Conservation (phyloP, 1,139 yeast species). For the Cylindricascospora bacillispora region DNA sequence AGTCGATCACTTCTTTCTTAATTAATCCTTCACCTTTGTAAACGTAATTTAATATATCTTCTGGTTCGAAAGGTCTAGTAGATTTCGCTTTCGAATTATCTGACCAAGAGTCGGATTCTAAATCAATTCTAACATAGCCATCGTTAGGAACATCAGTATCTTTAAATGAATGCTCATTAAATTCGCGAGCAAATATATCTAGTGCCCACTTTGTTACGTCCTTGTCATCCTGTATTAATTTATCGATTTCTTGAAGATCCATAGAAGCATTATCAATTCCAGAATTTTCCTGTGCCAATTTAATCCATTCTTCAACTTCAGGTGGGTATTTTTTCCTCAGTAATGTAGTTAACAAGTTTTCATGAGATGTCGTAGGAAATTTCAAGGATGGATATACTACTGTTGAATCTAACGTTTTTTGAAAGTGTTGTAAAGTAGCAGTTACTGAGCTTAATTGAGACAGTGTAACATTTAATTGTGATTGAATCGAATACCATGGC, state of each 20-base stretch:
- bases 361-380: conserved; percentile 78
- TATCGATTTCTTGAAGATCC: conserved; percentile 16
- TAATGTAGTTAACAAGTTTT: conserved; percentile 68
- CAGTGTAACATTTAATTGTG: conserved; percentile 69
- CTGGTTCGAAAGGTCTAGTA: conserved; percentile 22
- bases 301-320: conserved; percentile 81
- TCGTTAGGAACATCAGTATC: conserved; percentile 28
- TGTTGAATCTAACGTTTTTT: conserved; percentile 46
- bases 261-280: conserved; percentile 16
- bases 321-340: conserved; percentile 80
- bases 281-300: conserved; percentile 38
- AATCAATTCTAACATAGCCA: conserved; percentile 9
- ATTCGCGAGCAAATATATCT: conserved; percentile 36
- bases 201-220: conserved; percentile 54
- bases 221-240: conserved; percentile 32
- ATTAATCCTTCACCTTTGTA: too few relatives aligned
- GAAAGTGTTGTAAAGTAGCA: conserved; percentile 48
- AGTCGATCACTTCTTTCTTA: too few relatives aligned
- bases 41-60: conserved; percentile 29
- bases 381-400: conserved; percentile 73
- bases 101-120: conserved; percentile 8
- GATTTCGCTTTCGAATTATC: too few relatives aligned
- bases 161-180: conserved; percentile 46
- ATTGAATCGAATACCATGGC: conserved; percentile 43
- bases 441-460: conserved; percentile 74